These are phyloP conservation scores for Kodamaea arcana DNA, from an alignment of 1,139 yeast genomes.

Conservation along the genomic window DNA sequence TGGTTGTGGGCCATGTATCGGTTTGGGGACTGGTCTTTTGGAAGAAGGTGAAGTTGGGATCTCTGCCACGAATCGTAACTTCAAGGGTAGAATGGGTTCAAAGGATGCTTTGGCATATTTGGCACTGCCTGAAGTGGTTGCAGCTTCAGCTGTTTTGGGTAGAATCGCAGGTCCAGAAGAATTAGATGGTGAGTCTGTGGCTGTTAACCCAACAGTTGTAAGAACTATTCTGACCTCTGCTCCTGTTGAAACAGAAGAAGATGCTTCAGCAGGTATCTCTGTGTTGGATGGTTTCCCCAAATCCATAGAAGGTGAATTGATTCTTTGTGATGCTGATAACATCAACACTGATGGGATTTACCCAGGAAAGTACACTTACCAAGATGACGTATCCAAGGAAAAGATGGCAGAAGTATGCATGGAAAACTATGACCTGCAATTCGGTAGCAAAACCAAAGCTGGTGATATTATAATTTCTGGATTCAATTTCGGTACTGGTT, in stretches of 20 bases:
- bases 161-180: constrained; percentile 92
- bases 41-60: constrained; percentile 97
- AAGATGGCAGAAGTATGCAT: constrained; percentile 98
- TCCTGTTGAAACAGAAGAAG: constrained; percentile 25
- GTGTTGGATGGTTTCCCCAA: constrained; percentile 88
- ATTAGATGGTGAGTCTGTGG: constrained; percentile 54
- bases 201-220: constrained; percentile 43
- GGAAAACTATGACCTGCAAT: constrained; percentile 96
- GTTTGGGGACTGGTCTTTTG: constrained; percentile 88
- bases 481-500: constrained; percentile 95
- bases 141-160: constrained; percentile 94
- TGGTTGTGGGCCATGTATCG: constrained; percentile 99
- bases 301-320: constrained; percentile 82
- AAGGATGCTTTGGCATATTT: constrained; percentile 92
- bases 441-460: constrained; percentile 71
- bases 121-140: constrained; percentile 97
- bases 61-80: constrained; percentile 96
- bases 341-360: constrained; percentile 97
- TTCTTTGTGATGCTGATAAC: constrained; percentile 94
- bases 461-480: constrained; percentile 92
- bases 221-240: constrained; percentile 37
- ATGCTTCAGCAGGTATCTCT: constrained; percentile 29
- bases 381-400: constrained; percentile 90
- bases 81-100: constrained; percentile 99
- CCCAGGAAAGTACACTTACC: constrained; percentile 98